These are phyloP conservation scores for Jacaranda copaia DNA, from an alignment of 257 asterid species.

Conservation along the genomic window DNA sequence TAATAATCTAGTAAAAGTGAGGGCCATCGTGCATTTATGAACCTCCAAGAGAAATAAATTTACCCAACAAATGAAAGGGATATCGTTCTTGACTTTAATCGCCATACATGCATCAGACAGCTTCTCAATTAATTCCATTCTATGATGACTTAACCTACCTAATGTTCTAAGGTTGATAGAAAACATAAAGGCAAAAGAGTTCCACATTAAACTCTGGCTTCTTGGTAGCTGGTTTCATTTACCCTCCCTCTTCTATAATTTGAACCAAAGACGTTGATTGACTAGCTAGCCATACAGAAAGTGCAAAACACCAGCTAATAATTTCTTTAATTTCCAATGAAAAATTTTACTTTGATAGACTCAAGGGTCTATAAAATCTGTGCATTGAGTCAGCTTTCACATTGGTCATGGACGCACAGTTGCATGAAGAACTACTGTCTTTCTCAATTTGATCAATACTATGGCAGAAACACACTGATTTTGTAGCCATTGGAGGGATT, in stretches of 20 bases:
- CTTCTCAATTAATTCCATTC: constrained; percentile 10
- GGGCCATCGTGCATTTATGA: too few species aligned
- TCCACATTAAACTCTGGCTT: neutral
- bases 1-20: too few species aligned
- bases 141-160: constrained; percentile 9
- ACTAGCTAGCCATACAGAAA: too few species aligned
- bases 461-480: constrained; percentile 42
- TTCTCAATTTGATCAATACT: constrained; percentile 39
- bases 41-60: too few species aligned
- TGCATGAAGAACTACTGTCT: constrained; percentile 28
- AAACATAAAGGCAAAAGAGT: neutral
- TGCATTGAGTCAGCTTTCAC: constrained; percentile 29
- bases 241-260: neutral
- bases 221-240: constrained; percentile 18
- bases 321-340: constrained; percentile 1
- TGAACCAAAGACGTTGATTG: too few species aligned
- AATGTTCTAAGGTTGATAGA: neutral
- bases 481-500: neutral
- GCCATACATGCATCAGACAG: neutral
- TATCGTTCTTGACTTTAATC: neutral
- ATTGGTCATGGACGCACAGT: constrained; percentile 30
- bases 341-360: constrained; percentile 18
- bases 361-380: constrained; percentile 40
- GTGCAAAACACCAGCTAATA: neutral
- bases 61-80: neutral